Percentiles rank a stretch among this genome's conserved stretches.
These are phyloP conservation scores for Solanum ossicruentum DNA, from an alignment of 257 asterid genomes.

Conservation along the genomic window DNA sequence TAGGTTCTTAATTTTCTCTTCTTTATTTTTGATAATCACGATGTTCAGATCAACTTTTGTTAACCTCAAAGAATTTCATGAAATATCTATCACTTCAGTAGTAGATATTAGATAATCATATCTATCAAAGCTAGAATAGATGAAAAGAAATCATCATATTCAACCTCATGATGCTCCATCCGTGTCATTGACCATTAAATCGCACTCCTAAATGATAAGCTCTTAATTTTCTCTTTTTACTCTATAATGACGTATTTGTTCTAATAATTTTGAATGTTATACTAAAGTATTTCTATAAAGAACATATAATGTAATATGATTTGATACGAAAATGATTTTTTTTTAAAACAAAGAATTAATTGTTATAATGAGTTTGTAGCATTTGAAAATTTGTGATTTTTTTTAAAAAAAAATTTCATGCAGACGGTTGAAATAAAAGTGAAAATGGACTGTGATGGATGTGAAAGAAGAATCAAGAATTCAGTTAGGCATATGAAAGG, in stretches of 20 bases:
- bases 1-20: not conserved
- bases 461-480: conserved; percentile 76
- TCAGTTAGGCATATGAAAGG: conserved; percentile 67
- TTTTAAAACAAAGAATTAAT: too few species aligned
- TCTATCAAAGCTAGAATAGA: too few species aligned
- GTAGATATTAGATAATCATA: too few species aligned
- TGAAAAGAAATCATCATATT: too few species aligned
- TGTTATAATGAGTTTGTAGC: not conserved
- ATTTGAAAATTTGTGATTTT: not conserved
- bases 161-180: too few species aligned
- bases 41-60: not conserved
- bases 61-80: not conserved
- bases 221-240: not conserved
- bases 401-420: not conserved
- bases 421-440: conserved; percentile 89
- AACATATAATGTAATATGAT: too few species aligned
- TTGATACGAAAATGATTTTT: too few species aligned
- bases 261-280: not conserved
- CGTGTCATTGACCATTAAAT: not conserved
- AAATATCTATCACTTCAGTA: too few species aligned
- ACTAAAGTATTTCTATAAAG: too few species aligned
- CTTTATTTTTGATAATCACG: not conserved
- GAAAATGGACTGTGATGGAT: conserved; percentile 89
- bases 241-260: not conserved
- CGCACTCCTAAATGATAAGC: too few species aligned